Base-by-base conservation (phyloP, 805 yeast genomes). In the Nakazawaea siamensis region DNA sequence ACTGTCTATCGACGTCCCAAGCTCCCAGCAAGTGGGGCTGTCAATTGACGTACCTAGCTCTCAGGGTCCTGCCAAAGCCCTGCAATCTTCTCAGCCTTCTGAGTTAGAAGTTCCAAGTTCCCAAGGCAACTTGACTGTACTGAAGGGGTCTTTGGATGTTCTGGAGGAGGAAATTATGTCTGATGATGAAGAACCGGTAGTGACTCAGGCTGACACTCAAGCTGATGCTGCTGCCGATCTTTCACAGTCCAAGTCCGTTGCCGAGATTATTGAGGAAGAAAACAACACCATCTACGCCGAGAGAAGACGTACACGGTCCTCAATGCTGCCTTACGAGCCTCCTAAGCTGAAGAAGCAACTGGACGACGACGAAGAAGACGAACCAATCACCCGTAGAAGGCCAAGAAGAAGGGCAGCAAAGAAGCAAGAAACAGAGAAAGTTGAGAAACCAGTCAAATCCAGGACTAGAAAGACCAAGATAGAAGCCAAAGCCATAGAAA, bases 291-390 rank as follows among this genome's bases (percentile, higher is more conserved):
- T 42, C 15, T 34, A 36, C 13, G 42, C 38, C 23, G 43, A 41
- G 13, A 30, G 45, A 13, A 24, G 48, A 15, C 41, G 43, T 24
- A 45, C 47, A 14, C 29, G 48, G 23, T 35, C 38, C 10, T 35
- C 38, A 14, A 30, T 35, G 27, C 18, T 18, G 21, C 38, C 34
- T 11, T 27, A 27, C 21, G 20, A 27, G 4, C 27, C 36, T 5
- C 26, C 31, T 40, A 44, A 24, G 33, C 40, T 2, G 24, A 4
- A 15, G 15, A 18, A 32, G 33, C 28, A 31, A 38, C 15, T 10
- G 16, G 34, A 38, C 27, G 29, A 29, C 18, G 37, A 29, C 2
- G 27, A 18, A 17, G 20, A 33, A 39, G 33, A 29, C 34, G 23
- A 24, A 18, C 27, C 27, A 34, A 28, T 27, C 11, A 24, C 14